Conservation (phyloP, 768 basidiomycete species). For the Dictyophora rubrovolvata region DNA sequence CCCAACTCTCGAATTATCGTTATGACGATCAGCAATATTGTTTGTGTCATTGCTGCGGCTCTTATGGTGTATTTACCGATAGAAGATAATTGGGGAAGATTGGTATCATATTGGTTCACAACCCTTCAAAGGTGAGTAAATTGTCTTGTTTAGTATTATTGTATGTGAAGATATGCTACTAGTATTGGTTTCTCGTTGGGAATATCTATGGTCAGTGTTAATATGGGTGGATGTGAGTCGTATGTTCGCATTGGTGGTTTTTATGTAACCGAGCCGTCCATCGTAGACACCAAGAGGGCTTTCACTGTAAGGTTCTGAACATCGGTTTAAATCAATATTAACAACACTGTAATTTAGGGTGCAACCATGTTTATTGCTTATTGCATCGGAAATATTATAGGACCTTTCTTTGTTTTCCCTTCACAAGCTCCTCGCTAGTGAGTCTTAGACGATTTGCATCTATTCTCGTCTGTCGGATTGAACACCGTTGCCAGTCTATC, state of each 20-base stretch:
- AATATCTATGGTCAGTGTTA: slow-evolving; percentile 14
- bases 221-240: slow-evolving; percentile 19
- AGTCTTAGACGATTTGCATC: neutral
- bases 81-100: slow-evolving; percentile 19
- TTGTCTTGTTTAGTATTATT: slow-evolving; percentile 1
- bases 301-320: neutral
- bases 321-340: too few species aligned
- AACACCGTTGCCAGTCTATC: slow-evolving; percentile 16
- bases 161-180: neutral
- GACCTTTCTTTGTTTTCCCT: slow-evolving; percentile 4
- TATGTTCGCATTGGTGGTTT: slow-evolving; percentile 9
- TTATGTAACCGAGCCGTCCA: neutral
- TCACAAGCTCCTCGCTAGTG: slow-evolving; percentile 5
- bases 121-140: slow-evolving; percentile 11
- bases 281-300: slow-evolving; percentile 7
- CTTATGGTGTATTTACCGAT: slow-evolving; percentile 20
- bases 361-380: slow-evolving; percentile 4
- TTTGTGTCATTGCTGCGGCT: slow-evolving; percentile 23
- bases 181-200: slow-evolving; percentile 14
- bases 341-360: neutral
- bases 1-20: neutral
- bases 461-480: neutral
- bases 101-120: slow-evolving; percentile 24
- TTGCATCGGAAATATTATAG: slow-evolving; percentile 6
- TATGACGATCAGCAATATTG: slow-evolving; percentile 15